These are phyloP conservation scores for sweet orange (Citrus sinensis) DNA, from an alignment of 345 rosid genomes.

Conservation along the genomic window DNA sequence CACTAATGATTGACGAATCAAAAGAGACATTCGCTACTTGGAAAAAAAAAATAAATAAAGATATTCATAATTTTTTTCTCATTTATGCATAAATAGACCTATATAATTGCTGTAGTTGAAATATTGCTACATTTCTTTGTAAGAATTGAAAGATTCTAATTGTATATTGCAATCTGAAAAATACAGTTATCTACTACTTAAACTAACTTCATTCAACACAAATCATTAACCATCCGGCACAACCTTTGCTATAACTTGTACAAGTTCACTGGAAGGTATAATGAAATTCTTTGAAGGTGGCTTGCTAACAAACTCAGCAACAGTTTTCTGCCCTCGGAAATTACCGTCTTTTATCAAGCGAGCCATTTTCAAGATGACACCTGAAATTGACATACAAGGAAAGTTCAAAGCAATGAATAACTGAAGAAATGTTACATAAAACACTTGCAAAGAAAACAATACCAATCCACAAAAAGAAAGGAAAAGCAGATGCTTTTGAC, in stretches of 20 bases:
- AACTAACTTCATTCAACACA: constrained; percentile 2
- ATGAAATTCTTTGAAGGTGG: constrained; percentile 63
- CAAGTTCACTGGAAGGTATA: constrained; percentile 79
- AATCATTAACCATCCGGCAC: constrained; percentile 15
- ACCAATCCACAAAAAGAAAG: constrained; percentile 5
- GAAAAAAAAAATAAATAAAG: neutral
- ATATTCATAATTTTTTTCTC: neutral
- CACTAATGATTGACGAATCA: neutral
- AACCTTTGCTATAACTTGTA: constrained; percentile 94
- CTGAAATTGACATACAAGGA: constrained; percentile 40
- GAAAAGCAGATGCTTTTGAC: neutral
- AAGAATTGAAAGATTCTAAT: neutral
- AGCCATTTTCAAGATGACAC: constrained; percentile 87
- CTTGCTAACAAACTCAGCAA: constrained; percentile 54
- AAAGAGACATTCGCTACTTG: neutral
- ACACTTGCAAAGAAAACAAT: neutral
- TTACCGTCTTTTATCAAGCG: constrained; percentile 63
- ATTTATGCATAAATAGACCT: constrained; percentile 8
- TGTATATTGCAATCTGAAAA: neutral
- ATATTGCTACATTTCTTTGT: neutral
- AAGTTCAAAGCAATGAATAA: constrained; percentile 12
- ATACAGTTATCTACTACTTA: neutral
- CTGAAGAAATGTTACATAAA: neutral
- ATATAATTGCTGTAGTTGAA: neutral
- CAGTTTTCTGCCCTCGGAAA: constrained; percentile 50